Conservation (phyloP, 345 rosid species). For the Camelina hispida region DNA sequence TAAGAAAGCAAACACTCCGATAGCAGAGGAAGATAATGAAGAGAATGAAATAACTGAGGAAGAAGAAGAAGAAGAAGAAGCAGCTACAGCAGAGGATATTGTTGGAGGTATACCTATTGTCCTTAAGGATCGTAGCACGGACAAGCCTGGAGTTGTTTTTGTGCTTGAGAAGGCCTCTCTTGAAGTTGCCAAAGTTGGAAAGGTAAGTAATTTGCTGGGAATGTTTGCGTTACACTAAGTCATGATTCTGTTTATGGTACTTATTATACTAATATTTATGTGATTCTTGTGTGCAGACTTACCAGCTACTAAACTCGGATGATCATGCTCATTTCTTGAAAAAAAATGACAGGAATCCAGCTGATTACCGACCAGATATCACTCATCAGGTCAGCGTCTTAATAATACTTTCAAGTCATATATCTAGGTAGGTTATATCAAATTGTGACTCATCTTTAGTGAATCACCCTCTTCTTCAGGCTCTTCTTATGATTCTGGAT, state of each 20-base stretch:
- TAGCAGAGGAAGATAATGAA: constrained; percentile 35
- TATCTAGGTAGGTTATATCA: background rate
- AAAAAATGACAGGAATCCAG: constrained; percentile 74
- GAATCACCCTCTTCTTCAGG: constrained; percentile 52
- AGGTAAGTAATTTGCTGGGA: constrained; percentile 56
- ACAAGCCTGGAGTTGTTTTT: constrained; percentile 59
- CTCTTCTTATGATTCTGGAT: constrained; percentile 75
- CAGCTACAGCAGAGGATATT: constrained; percentile 31
- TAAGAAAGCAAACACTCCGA: constrained; percentile 26
- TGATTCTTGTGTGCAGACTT: constrained; percentile 55
- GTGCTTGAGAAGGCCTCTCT: constrained; percentile 87
- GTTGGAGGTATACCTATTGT: constrained; percentile 66
- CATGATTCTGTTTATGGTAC: background rate
- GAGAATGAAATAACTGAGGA: constrained; percentile 45
- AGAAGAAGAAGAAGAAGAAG: constrained; percentile 37
- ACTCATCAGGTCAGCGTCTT: constrained; percentile 65
- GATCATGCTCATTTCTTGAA: constrained; percentile 82
- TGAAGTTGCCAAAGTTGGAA: constrained; percentile 97
- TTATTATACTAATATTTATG: background rate
- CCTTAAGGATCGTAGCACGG: constrained; percentile 39
- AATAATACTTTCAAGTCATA: background rate
- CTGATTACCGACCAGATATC: constrained; percentile 87
- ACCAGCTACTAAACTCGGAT: constrained; percentile 86
- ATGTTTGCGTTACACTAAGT: background rate
- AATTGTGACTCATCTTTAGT: constrained; percentile 11